Percentiles rank a stretch among this genome's conserved stretches.
Evolutionary conservation across 768 basidiomycete genomes (phyloP).

Genomic region (Megacollybia marginata): DNA sequence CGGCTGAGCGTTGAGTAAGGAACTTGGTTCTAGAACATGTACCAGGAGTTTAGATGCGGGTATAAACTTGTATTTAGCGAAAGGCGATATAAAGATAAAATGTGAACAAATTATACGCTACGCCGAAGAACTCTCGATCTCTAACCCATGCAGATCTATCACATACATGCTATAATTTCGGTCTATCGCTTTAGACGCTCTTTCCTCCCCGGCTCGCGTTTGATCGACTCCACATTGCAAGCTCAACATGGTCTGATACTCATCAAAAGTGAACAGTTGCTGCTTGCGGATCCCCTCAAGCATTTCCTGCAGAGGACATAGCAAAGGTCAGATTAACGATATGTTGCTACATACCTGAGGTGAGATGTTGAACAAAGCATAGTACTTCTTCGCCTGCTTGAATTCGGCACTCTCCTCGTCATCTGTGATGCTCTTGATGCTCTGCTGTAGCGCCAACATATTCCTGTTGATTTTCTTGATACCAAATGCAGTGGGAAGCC

Average conservation of each 20-base stretch:
- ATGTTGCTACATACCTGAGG: slow-evolving; percentile 52
- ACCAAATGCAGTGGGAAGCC: slow-evolving; percentile 63
- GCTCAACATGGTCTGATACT: slow-evolving; percentile 87
- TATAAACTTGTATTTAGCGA: too few relatives aligned
- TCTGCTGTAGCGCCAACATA: slow-evolving; percentile 87
- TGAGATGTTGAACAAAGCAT: slow-evolving; percentile 64
- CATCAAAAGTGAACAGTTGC: slow-evolving; percentile 76
- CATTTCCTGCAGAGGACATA: slow-evolving; percentile 49
- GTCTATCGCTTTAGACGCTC: slow-evolving; percentile 42
- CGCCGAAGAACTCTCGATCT: slow-evolving; percentile 36
- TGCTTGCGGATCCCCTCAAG: slow-evolving; percentile 59
- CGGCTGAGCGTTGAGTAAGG: too few relatives aligned
- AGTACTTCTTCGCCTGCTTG: slow-evolving; percentile 72
- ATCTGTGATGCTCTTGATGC: slow-evolving; percentile 68
- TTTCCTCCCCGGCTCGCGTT: slow-evolving; percentile 39
- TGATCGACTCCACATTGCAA: slow-evolving; percentile 83
- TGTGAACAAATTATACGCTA: background rate
- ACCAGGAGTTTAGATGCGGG: too few relatives aligned
- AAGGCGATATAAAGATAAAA: background rate
- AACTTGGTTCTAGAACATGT: too few relatives aligned
- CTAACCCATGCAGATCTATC: slow-evolving; percentile 83
- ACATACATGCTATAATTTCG: slow-evolving; percentile 81
- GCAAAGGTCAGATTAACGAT: slow-evolving; percentile 1
- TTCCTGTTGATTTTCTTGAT: slow-evolving; percentile 85
- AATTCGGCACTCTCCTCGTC: slow-evolving; percentile 61